These are phyloP conservation scores for Helichrysum umbraculigerum DNA, from an alignment of 129 eudicot genomes.

Conservation along the genomic window DNA sequence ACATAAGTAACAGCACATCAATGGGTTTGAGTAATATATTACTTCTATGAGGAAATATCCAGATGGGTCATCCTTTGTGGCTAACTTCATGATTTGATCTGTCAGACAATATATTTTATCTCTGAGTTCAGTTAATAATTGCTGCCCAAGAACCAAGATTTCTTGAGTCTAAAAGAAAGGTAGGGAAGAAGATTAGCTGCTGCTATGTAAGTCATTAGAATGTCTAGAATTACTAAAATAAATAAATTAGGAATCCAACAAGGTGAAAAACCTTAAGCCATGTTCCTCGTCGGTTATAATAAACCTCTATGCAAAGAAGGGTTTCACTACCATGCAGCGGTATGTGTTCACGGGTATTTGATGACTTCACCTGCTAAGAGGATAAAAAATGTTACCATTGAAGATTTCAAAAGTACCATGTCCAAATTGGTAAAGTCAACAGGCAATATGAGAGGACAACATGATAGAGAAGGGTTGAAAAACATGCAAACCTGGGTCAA, in stretches of 20 bases:
- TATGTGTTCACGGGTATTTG: slow-evolving; percentile 45
- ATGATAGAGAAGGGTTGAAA: background rate
- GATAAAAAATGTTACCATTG: slow-evolving; percentile 19
- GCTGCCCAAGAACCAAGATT: slow-evolving; percentile 84
- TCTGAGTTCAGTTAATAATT: slow-evolving; percentile 60
- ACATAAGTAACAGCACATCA: background rate
- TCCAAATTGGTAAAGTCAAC: background rate
- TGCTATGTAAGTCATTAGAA: background rate
- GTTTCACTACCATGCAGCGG: slow-evolving; percentile 58
- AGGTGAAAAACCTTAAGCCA: slow-evolving; percentile 50
- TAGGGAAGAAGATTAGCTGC: slow-evolving; percentile 4
- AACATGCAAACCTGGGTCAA: slow-evolving; percentile 48
- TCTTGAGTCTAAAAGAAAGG: slow-evolving; percentile 66
- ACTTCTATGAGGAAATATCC: slow-evolving; percentile 90
- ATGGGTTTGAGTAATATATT: slow-evolving; percentile 4
- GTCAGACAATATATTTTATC: slow-evolving; percentile 82
- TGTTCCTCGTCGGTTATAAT: slow-evolving; percentile 40
- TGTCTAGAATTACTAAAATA: background rate
- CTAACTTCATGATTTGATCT: slow-evolving; percentile 67
- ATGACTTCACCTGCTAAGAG: slow-evolving; percentile 47
- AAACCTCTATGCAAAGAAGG: slow-evolving; percentile 74
- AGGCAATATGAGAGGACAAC: background rate
- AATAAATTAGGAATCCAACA: background rate
- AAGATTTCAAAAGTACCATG: slow-evolving; percentile 4
- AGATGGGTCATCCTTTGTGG: slow-evolving; percentile 59